Base-by-base conservation (phyloP, 176 grass and related monocot species). In the Musa itinerans region DNA sequence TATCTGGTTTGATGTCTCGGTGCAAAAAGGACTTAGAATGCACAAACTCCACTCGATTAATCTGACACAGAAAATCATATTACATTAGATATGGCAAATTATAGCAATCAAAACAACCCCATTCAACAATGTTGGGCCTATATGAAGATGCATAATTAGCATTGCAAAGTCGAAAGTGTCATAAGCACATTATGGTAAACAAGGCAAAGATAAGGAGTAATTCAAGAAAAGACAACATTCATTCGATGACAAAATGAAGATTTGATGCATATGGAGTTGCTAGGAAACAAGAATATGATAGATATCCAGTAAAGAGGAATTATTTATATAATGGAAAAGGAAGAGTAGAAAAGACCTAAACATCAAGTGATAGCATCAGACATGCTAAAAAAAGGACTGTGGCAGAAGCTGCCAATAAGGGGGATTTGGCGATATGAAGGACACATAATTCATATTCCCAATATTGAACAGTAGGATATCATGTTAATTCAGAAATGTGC, bases 1-100 rank as follows among this genome's bases (percentile, higher is more conserved):
- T 96, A 76, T 96, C 92, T 75, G 89, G 92, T 68, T 96, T 96
- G 69, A 96, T 96, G 79, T 96, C 92, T 84, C 92, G 81, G 76
- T 96, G 92, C 74, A 96, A 76, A 74, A 96, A 96, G 16, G 82
- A 96, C 75, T 96, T 92, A 2, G 83, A 82, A 74, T 96, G 92
- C 34, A 89, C 80, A 78, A 85, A 96, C 56, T 96, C 84, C 14
- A 96, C 80, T 78, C 89, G 84, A 64, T 96, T 96, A 75, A 96
- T 84, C 92, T 96, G 76, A 69, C 69, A 29, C 6, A 27, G 9
- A 50, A 71, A 26, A 34, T 68, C 65, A 34, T 15, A 15, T 15
- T 16, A 68, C 12, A 34, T 68, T 26, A 68, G 24, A 68, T 29
- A 68, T 12, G 1, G 2, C 3, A 68, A 16, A 15, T 11, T 13